Evolutionary conservation across 202 grass and related monocot genomes (phyloP).

Genomic region (Setaria italica): DNA sequence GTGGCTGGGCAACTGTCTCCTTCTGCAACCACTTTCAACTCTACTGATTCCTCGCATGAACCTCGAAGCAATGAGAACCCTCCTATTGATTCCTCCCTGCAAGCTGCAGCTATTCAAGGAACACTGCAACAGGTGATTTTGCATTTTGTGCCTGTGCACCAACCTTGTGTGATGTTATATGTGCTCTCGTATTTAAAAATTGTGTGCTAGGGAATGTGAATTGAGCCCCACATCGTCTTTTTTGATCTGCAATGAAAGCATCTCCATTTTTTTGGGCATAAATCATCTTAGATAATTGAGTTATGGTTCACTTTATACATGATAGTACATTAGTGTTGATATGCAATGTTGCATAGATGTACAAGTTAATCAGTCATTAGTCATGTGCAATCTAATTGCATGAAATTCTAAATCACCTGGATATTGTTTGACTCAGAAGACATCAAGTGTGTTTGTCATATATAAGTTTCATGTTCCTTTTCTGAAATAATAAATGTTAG

Average conservation of each 20-base stretch:
- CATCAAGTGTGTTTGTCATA: neutral
- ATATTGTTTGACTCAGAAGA: neutral
- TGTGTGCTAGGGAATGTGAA: neutral
- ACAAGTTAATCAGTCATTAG: neutral
- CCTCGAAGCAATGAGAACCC: conserved; percentile 49
- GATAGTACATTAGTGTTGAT: neutral
- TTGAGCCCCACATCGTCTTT: neutral
- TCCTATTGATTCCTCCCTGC: conserved; percentile 51
- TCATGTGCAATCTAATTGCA: neutral
- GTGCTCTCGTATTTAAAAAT: neutral
- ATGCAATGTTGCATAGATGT: conserved; percentile 3
- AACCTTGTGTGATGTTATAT: conserved; percentile 9
- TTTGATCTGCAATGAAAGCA: neutral
- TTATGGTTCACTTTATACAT: neutral
- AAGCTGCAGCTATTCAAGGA: conserved; percentile 66
- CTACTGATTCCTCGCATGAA: conserved; percentile 63
- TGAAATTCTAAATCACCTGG: neutral
- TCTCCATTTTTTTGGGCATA: neutral
- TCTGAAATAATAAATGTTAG: conserved; percentile 7
- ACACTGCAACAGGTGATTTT: conserved; percentile 75
- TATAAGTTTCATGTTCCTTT: neutral
- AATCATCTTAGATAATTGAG: conserved; percentile 18
- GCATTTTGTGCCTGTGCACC: neutral
- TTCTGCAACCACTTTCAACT: conserved; percentile 53
- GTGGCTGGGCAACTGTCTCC: conserved; percentile 50